Evolutionary conservation across 257 asterid genomes (phyloP), one percentile per base, ranked within the genome.

Genomic region (Misopates orontium): DNA sequence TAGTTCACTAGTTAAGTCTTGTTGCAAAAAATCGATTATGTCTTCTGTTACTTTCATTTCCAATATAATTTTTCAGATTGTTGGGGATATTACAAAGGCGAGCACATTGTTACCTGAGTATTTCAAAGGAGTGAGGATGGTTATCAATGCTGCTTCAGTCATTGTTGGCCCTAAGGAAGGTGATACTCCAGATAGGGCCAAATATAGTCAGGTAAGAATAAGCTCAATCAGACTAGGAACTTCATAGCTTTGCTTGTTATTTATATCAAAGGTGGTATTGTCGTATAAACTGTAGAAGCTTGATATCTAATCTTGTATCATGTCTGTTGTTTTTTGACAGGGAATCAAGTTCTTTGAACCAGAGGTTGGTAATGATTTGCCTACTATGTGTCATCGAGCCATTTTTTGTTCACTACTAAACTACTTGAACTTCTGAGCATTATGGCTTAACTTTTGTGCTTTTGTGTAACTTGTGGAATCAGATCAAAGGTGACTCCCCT

Each of bases 91-190:
- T 53, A 93, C 99, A 41, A 88, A 83, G 77, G 85, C 90, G 18
- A 86, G 88, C 83, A 86, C 95, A 64, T 75, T 93, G 81, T 13
- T 77, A 62, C 97, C 95, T 4, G 95, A 83, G 82, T 78, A 82
- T 59, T 93, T 93, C 66, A 86, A 83, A 84, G 97, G 99, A 73
- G 95, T 93, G 22, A 86, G 76, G 62, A 75, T 49, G 77, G 96
- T 90, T 62, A 80, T 93, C 41, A 93, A 90, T 79, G 90, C 95
- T 32, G 94, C 73, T 77, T 93, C 99, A 32, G 97, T 81, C 77
- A 93, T 93, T 68, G 97, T 90, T 76, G 97, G 99, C 55, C 99
- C 99, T 70, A 93, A 90, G 84, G 99, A 93, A 82, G 99, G 99
- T 59, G 99, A 93, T 82, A 93, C 99, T 64, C 95, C 96, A 36